These are phyloP conservation scores for Fraxinus paxiana DNA, from an alignment of 305 asterid genomes.

Conservation along the genomic window DNA sequence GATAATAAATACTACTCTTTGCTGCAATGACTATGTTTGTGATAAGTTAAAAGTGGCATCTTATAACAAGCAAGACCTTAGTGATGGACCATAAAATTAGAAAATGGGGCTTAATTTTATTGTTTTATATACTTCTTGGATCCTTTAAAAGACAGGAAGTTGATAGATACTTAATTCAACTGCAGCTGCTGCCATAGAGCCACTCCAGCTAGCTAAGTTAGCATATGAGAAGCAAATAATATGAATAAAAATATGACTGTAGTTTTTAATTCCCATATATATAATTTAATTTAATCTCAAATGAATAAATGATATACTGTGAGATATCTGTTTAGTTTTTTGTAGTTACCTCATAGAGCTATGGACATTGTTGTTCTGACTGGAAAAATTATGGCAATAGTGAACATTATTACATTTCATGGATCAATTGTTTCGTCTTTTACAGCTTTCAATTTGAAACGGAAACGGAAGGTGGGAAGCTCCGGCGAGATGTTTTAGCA, in stretches of 20 bases:
- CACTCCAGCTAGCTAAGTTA: background rate
- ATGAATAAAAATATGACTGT: background rate
- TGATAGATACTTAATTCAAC: background rate
- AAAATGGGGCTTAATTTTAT: background rate
- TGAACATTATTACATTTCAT: background rate
- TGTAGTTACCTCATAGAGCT: background rate
- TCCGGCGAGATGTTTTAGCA: slow-evolving; percentile 78
- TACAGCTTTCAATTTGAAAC: slow-evolving; percentile 95
- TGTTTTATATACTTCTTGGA: background rate
- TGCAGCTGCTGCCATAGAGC: background rate
- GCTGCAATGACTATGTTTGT: background rate
- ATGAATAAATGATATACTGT: background rate
- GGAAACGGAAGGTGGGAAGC: slow-evolving; percentile 72
- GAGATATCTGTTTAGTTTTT: background rate
- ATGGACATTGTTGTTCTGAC: background rate
- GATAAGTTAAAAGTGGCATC: background rate
- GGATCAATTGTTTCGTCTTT: slow-evolving; percentile 11
- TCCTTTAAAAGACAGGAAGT: background rate
- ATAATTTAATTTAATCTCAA: background rate
- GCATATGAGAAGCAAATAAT: background rate
- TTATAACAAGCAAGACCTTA: background rate
- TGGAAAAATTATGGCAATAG: background rate
- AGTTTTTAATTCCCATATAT: background rate
- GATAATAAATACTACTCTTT: background rate
- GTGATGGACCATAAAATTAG: background rate